phyloP scores from a whole-genome alignment of 2,329 filamentous ascomycete genomes.

The Colletotrichum truncatum region DNA sequence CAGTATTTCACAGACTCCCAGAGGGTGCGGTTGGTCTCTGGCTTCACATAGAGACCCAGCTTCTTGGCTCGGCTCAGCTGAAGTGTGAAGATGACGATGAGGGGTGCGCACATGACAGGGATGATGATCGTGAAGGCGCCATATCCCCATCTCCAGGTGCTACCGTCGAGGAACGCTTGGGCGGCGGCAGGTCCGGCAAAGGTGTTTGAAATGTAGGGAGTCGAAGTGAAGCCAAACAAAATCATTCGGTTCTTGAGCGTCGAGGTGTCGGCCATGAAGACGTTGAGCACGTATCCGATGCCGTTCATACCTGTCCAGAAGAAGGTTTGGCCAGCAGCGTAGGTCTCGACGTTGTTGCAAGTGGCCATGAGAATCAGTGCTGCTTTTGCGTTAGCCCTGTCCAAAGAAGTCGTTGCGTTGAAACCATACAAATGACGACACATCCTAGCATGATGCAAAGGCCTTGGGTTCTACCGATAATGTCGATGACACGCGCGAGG shows the following conservation, averaged over 20 bases:
- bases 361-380: conserved; percentile 64
- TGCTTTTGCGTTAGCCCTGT: conserved; percentile 43
- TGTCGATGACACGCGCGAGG: conserved; percentile 49
- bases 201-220: conserved; percentile 47
- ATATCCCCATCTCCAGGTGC: conserved; percentile 49
- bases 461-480: conserved; percentile 47
- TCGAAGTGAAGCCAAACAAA: conserved; percentile 40
- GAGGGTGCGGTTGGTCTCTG: conserved; percentile 10
- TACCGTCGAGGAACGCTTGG: conserved; percentile 34
- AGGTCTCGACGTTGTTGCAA: conserved; percentile 60
- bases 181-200: conserved; percentile 41
- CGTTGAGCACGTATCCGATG: conserved; percentile 38
- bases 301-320: conserved; percentile 60
- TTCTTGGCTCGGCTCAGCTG: conserved; percentile 30
- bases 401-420: no score
- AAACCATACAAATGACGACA: background rate
- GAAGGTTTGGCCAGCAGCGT: conserved; percentile 57
- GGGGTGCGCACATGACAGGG: conserved; percentile 41
- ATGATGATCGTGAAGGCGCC: conserved; percentile 67
- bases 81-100: conserved; percentile 21
- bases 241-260: conserved; percentile 42
- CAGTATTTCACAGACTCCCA: conserved; percentile 32
- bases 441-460: conserved; percentile 41
- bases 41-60: conserved; percentile 33
- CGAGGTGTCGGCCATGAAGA: conserved; percentile 44